Evolutionary conservation across 2,329 filamentous ascomycete species (phyloP), one percentile per base, ranked within the genome.

Genomic region (Colletotrichum magnum): DNA sequence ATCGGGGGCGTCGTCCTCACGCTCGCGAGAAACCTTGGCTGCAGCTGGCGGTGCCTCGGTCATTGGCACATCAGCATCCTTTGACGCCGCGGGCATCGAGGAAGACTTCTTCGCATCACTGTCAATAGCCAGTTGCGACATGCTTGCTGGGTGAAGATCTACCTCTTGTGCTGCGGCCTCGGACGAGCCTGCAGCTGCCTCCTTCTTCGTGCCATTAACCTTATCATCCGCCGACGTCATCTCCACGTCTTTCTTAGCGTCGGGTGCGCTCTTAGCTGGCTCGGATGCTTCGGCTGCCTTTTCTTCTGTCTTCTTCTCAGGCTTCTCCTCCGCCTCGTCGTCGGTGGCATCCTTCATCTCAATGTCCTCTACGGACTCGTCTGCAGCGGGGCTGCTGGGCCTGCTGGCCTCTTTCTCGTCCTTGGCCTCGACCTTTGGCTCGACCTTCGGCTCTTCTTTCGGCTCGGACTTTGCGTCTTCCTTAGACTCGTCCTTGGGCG

Each of bases 1-100:
- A 12, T 84, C 83, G 15, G 82, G 82, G 1, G 84, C 83, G 72
- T 97, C 94, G 5, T 94, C 91, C 68, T 97, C 94, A 15, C 95
- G 91, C 73, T 91, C 92, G 12, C 94, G 90, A 1, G 93, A 86
- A 13, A 92, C 77, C 80, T 95, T 95, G 43, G 82, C 81, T 2
- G 83, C 82, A 4, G 74, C 51, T 32, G 80, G 75, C 0, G 86
- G 83, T 1, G 82, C 87, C 71, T 90, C 88, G n/a, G 79, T 76
- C 87, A 89, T 89, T 48, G 83, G 78, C 12, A 86, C 79, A 66
- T 89, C 87, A 15, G 32, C 21, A 18, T 71, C 61, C 50, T 67
- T 68, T 47, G 51, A 16, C 6, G 63, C 36, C 43, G 41, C 41
- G 2, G 47, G 48, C 56, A 28, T 39, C 3, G 64, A 50, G 15